Evolutionary conservation across 78 protist genomes (phyloP).

Genomic region (Mastigamoeba balamuthi): DNA sequence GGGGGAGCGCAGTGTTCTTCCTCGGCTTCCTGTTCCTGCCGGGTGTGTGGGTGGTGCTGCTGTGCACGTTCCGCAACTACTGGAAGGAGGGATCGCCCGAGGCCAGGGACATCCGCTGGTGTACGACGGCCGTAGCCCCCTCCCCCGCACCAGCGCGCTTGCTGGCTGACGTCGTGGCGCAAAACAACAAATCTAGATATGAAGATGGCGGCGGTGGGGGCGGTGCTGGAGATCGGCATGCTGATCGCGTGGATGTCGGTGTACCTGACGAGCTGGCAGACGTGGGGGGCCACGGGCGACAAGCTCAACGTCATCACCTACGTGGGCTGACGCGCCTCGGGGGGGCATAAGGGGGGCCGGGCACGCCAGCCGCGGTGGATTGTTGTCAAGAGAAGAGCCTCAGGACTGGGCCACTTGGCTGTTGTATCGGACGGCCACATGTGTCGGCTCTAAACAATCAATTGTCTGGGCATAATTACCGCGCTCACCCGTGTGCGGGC

Average conservation of each 20-base stretch:
- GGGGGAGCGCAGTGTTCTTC: neutral
- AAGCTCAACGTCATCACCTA: neutral
- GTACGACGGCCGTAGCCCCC: too few species aligned
- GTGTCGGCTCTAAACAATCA: too few species aligned
- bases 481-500: too few species aligned
- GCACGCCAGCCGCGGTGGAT: too few species aligned
- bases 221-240: neutral
- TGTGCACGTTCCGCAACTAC: neutral
- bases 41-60: neutral
- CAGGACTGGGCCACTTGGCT: too few species aligned
- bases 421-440: too few species aligned
- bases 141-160: neutral
- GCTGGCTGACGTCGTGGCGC: neutral
- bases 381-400: too few species aligned
- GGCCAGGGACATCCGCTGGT: neutral
- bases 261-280: neutral
- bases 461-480: too few species aligned
- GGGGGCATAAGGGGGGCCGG: too few species aligned
- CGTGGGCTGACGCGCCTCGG: too few species aligned
- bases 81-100: neutral
- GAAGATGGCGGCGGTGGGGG: neutral
- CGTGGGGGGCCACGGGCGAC: neutral
- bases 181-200: neutral
- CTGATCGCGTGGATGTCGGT: neutral
- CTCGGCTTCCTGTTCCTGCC: neutral